Evolutionary conservation across 306 rosid species (phyloP).

Genomic region (Vigna trinervia): DNA sequence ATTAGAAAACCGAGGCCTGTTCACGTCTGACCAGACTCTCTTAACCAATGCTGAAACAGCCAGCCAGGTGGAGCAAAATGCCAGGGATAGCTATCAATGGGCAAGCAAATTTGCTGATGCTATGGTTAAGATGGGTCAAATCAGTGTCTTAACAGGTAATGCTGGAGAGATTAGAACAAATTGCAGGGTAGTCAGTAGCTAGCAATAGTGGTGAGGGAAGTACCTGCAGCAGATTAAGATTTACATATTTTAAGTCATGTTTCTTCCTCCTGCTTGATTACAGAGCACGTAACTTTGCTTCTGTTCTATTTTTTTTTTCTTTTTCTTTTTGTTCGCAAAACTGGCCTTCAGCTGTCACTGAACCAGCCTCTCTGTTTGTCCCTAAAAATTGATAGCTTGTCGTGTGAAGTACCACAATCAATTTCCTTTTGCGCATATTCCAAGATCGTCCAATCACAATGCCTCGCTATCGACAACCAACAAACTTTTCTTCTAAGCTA

Average conservation of each 20-base stretch:
- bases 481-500: background rate
- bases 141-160: conserved; percentile 59
- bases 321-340: background rate
- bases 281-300: conserved; percentile 35
- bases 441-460: conserved; percentile 15
- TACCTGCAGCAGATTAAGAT: conserved; percentile 31
- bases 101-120: conserved; percentile 58
- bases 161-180: conserved; percentile 66
- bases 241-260: conserved; percentile 29
- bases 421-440: background rate
- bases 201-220: conserved; percentile 15
- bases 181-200: conserved; percentile 59
- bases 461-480: background rate
- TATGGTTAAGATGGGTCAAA: conserved; percentile 76
- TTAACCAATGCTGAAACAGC: conserved; percentile 53
- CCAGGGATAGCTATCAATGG: conserved; percentile 56
- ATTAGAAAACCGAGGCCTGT: conserved; percentile 60
- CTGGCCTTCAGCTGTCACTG: conserved; percentile 21
- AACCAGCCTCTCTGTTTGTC: background rate
- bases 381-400: conserved; percentile 4
- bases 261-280: conserved; percentile 9
- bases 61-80: conserved; percentile 57
- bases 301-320: background rate
- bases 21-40: conserved; percentile 75
- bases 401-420: too few species aligned